Base-by-base conservation (phyloP, 176 grass and related monocot genomes). In the Luzula sylvatica region DNA sequence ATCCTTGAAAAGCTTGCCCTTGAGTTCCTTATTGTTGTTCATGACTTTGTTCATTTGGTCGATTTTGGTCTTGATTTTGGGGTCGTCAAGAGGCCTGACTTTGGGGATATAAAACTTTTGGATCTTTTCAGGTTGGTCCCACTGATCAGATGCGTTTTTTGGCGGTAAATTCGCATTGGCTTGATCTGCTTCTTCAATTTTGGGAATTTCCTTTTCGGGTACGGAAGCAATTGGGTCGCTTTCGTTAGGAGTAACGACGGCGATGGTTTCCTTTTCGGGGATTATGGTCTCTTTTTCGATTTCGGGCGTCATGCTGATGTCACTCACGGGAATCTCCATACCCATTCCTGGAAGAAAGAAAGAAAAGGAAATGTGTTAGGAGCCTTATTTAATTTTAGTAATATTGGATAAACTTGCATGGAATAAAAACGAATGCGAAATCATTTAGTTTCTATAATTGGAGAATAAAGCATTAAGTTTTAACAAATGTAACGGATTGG, bases 21-120 rank as follows among this genome's bases (percentile, higher is more conserved):
- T 78, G 22, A 71, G 60, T 58, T 88, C 75, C 4, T 86, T 90
- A 62, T 79, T 80, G 62, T 68, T 90, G 49, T 89, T 78, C 55
- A 90, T 78, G 27, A 83, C 82, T 67, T 86, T 98, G 14, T 89
- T 81, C 53, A 82, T 65, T 57, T 63, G 75, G 29, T 98, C 92
- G 2, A 98, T 58, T 79, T 90, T 98, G 40, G 64, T 58, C 66
- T 69, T 86, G 53, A 90, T 69, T 65, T 90, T 86, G 50, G 92
- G 81, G 62, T 98, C 92, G 51, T 98, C 92, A 18, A 71, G 59
- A 15, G 78, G 73, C 65, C 92, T 82, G 60, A 77, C 21, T 57
- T 73, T 98, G 49, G 72, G 32, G 13, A 98, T 79, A 75, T 73
- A 98, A 43, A 80, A 98, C 5, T 30, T 41, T 49, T 90, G 20